phyloP scores from a whole-genome alignment of 169 alveolate species.

The Babesia gibsoni region DNA sequence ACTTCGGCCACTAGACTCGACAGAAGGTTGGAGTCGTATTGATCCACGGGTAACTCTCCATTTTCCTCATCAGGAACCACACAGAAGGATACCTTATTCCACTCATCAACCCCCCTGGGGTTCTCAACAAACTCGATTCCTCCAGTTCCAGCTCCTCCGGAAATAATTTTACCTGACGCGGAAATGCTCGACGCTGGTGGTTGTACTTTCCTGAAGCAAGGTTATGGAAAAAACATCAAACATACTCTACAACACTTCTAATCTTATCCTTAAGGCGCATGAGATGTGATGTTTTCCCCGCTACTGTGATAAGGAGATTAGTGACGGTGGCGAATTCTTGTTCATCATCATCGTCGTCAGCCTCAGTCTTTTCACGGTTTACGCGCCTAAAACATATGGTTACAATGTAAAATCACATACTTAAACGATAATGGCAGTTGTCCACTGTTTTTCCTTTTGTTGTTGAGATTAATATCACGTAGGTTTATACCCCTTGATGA shows the following conservation, averaged over 20 bases:
- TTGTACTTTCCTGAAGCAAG: conserved; percentile 21
- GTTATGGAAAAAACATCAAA: background rate
- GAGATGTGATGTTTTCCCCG: conserved; percentile 47
- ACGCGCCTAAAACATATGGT: conserved; percentile 6
- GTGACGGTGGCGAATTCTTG: conserved; percentile 22
- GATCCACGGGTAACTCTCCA: conserved; percentile 61
- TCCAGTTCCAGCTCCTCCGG: conserved; percentile 77
- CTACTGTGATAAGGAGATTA: conserved; percentile 47
- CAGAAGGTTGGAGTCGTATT: conserved; percentile 55
- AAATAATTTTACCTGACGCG: conserved; percentile 67
- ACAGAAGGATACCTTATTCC: conserved; percentile 74
- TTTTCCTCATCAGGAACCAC: conserved; percentile 69
- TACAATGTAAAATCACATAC: no score
- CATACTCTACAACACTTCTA: conserved; percentile 27
- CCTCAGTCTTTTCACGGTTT: background rate
- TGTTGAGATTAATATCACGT: conserved; percentile 1
- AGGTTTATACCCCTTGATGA: conserved; percentile 21
- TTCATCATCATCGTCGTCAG: conserved; percentile 11
- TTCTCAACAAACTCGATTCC: conserved; percentile 75
- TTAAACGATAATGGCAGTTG: no score
- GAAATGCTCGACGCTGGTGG: conserved; percentile 75
- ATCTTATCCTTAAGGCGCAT: conserved; percentile 42
- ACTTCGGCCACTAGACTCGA: conserved; percentile 76
- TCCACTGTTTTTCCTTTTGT: background rate
- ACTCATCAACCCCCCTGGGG: conserved; percentile 70